These are phyloP conservation scores for Rhizophagus clarus DNA, from an alignment of 192 early-diverging fungal genomes.

Conservation along the genomic window DNA sequence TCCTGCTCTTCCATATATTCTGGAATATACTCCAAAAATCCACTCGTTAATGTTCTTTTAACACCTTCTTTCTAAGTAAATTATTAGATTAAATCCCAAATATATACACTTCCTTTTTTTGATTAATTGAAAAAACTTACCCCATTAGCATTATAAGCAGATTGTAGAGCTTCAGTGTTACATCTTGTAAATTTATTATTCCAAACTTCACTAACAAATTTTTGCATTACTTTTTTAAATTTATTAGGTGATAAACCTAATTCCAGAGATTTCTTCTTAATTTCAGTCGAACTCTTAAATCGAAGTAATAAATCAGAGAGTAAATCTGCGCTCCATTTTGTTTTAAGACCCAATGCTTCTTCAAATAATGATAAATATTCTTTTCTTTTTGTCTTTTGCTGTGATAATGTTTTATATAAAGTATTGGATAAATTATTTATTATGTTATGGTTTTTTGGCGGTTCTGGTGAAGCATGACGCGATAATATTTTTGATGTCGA, in stretches of 20 bases:
- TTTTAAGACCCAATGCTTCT: background rate
- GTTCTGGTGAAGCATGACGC: background rate
- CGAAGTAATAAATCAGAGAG: background rate
- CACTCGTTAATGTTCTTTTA: slow-evolving; percentile 37
- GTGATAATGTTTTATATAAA: background rate
- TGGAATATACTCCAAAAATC: slow-evolving; percentile 48
- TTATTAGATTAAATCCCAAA: background rate
- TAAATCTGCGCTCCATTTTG: background rate
- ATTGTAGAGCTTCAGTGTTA: background rate
- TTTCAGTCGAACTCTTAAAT: background rate
- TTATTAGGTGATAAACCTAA: background rate
- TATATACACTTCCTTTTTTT: background rate
- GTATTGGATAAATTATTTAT: background rate
- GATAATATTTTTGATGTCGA: background rate
- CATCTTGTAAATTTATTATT: background rate
- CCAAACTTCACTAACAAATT: background rate
- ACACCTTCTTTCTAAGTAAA: background rate
- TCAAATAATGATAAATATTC: background rate
- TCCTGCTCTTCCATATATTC: slow-evolving; percentile 41
- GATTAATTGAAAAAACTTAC: background rate
- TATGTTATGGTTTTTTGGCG: background rate
- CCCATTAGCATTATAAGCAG: background rate
- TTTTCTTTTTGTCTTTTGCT: background rate
- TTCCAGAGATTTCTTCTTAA: background rate
- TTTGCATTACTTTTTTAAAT: background rate